Evolutionary conservation across 164 flowering plant genomes (phyloP).

Genomic region (Brasenia schreberi): DNA sequence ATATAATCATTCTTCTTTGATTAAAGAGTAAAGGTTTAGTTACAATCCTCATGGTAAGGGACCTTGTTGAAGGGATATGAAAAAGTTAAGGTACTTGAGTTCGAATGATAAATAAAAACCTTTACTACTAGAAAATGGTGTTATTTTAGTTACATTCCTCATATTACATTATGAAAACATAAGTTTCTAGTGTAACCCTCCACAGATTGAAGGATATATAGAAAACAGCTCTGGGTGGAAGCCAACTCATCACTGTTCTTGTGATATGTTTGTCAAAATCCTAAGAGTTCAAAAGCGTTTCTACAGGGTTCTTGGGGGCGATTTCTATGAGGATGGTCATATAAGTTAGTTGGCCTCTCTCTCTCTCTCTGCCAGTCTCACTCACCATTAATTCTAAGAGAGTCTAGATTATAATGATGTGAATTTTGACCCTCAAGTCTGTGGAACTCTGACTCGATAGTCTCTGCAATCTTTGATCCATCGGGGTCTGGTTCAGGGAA

Average conservation of each 20-base stretch:
- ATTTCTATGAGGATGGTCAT: neutral
- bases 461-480: slow-evolving; percentile 38
- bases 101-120: no score
- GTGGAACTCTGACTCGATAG: slow-evolving; percentile 54
- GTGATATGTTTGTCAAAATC: neutral
- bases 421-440: slow-evolving; percentile 26
- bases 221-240: neutral
- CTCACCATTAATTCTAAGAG: slow-evolving; percentile 13
- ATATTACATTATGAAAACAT: no score
- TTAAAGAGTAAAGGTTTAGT: no score
- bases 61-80: no score
- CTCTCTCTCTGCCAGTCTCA: slow-evolving; percentile 2
- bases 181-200: neutral
- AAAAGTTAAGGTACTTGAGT: no score
- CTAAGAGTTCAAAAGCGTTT: neutral
- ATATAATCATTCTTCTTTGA: no score
- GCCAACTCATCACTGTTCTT: neutral
- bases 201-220: neutral
- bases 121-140: no score
- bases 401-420: slow-evolving; percentile 11
- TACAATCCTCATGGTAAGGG: no score
- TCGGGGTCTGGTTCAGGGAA: slow-evolving; percentile 46
- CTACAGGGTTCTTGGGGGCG: neutral
- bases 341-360: neutral
- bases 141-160: no score